These are phyloP conservation scores for Suillus brevipes DNA, from an alignment of 768 basidiomycete species.

Conservation along the genomic window DNA sequence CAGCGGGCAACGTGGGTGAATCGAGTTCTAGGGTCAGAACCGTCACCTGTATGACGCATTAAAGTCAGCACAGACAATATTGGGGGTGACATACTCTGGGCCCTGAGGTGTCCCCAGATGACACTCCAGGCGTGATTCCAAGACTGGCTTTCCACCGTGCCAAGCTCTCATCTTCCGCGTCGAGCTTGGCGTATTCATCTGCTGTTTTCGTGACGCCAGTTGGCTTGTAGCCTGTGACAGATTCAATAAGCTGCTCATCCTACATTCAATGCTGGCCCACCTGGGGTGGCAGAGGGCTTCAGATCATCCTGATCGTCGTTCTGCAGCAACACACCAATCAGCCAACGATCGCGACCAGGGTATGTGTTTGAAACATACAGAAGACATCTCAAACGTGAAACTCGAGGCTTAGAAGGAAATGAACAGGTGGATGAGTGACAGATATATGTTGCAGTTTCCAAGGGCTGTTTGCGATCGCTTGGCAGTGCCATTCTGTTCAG, in stretches of 20 bases:
- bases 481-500: conserved; percentile 19
- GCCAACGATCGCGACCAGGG: conserved; percentile 5
- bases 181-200: conserved; percentile 83
- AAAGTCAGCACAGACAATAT: conserved; percentile 27
- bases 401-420: not conserved
- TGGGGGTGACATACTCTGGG: conserved; percentile 58
- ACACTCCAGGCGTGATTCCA: conserved; percentile 66
- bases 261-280: conserved; percentile 34
- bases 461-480: conserved; percentile 11
- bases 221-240: conserved; percentile 69
- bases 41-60: conserved; percentile 50
- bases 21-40: conserved; percentile 75
- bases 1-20: conserved; percentile 66
- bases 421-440: conserved; percentile 14
- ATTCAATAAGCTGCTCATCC: conserved; percentile 7
- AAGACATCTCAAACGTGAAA: conserved; percentile 46
- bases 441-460: conserved; percentile 19
- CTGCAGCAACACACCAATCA: conserved; percentile 25
- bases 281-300: conserved; percentile 66
- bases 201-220: conserved; percentile 59
- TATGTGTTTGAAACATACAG: conserved; percentile 39
- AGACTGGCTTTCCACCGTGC: conserved; percentile 95
- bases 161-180: conserved; percentile 90
- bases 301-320: conserved; percentile 74
- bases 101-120: conserved; percentile 39